Base-by-base conservation (phyloP, 2,329 filamentous ascomycete species). In the Chrysoporthe deuterocubensis region DNA sequence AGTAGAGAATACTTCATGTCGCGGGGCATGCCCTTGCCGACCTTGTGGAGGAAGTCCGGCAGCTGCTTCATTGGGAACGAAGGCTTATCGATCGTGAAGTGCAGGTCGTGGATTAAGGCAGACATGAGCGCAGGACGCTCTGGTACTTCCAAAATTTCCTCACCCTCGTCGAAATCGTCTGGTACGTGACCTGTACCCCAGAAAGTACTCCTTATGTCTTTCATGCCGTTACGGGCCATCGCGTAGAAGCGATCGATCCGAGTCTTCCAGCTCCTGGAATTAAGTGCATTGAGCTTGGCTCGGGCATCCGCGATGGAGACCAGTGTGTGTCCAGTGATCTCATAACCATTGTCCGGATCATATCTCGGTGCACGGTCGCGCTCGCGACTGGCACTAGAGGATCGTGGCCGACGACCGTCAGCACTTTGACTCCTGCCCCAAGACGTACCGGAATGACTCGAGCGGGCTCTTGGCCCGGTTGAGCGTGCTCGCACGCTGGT, bases 21-120 rank as follows among this genome's bases (percentile, higher is more conserved):
- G 70, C 89, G 85, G 0, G 96, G 96, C 89, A 99, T 96, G 0
- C 96, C 96, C 80, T 99, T 99, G n/a, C 96, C 96, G 67, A 98
- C 90, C 60, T 89, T 88, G 75, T 97, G 87, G 37, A 99, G 82
- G 76, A 97, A 99, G 18, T 91, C 87, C 0, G 95, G 92, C 65
- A 95, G 88, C 14, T 97, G 90, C 2, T 88, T 84, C 68, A 97
- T 82, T 0, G 94, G 91, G 76, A 99, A 99, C 0, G 92, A 95
- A 0, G 96, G 96, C 77, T 97, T 97, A 78, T 98, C 96, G 68
- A 99, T 84, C 43, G 89, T 83, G 66, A 99, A 85, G 71, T 95
- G 91, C 43, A 99, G 82, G 76, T 99, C 95, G 69, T 90, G 93
- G 72, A 98, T 89, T 56, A 93, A 81, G 6, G 92, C 85, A 3